phyloP scores from a whole-genome alignment of 2,329 filamentous ascomycete genomes.

The Tolypocladium tropicale region DNA sequence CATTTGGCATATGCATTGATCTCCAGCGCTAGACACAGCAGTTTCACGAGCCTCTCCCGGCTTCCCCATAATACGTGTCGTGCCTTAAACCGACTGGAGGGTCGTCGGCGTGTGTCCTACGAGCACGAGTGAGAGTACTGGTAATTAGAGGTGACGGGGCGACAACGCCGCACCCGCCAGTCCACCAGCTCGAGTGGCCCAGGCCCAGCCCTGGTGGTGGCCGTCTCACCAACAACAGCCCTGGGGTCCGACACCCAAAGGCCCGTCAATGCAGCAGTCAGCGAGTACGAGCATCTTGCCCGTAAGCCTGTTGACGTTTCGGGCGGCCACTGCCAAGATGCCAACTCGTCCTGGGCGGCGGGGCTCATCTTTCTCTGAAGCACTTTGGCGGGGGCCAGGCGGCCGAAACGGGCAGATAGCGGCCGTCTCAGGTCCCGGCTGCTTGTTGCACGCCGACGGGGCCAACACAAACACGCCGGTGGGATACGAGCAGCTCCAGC shows the following conservation, averaged over 20 bases:
- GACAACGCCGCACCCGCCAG: not conserved
- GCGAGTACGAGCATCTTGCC: not conserved
- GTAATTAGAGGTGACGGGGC: not conserved
- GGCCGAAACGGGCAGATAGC: not conserved
- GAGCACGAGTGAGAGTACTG: too few species aligned
- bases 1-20: not conserved
- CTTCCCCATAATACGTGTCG: not conserved
- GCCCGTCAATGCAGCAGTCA: too few species aligned
- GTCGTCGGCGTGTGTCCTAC: not conserved
- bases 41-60: not conserved
- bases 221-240: not conserved
- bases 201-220: too few species aligned
- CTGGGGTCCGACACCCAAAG: not conserved
- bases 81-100: not conserved
- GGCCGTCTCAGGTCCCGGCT: not conserved
- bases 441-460: not conserved
- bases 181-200: too few species aligned
- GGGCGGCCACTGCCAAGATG: not conserved
- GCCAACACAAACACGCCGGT: not conserved
- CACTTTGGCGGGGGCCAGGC: too few species aligned
- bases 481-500: not conserved
- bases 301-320: not conserved
- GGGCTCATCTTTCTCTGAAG: not conserved
- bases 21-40: not conserved
- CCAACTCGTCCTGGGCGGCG: not conserved